Conservation (phyloP, 2,329 filamentous ascomycete genomes). For the Trichoderma sp. region DNA sequence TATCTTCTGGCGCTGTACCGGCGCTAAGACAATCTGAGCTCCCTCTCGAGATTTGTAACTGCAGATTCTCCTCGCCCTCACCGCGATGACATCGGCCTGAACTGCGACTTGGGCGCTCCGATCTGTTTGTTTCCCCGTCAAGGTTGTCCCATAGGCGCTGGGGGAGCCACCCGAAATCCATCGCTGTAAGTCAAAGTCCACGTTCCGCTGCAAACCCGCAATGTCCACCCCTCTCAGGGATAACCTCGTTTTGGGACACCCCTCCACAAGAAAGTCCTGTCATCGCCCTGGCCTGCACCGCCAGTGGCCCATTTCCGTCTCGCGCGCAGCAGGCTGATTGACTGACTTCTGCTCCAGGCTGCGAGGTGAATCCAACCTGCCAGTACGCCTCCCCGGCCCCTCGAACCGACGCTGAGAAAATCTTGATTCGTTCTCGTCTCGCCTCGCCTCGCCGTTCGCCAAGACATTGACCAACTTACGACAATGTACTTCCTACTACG, state of each 20-base stretch:
- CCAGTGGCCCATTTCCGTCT: background rate
- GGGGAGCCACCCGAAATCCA: slow-evolving; percentile 14
- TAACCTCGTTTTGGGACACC: slow-evolving; percentile 18
- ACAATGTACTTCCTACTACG: slow-evolving; percentile 42
- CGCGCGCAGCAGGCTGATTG: slow-evolving; percentile 14
- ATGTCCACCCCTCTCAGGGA: slow-evolving; percentile 21
- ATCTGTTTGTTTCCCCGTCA: slow-evolving; percentile 3
- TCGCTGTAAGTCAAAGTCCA: slow-evolving; percentile 24
- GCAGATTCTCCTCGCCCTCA: slow-evolving; percentile 18
- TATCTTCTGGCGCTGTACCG: slow-evolving; percentile 23
- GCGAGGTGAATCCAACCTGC: slow-evolving; percentile 8
- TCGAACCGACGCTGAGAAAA: slow-evolving; percentile 8
- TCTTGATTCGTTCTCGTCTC: background rate
- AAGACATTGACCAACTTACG: slow-evolving; percentile 10
- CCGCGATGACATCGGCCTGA: slow-evolving; percentile 25
- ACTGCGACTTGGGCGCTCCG: slow-evolving; percentile 17
- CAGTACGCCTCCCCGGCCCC: slow-evolving; percentile 1
- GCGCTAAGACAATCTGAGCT: slow-evolving; percentile 28
- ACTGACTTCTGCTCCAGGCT: background rate
- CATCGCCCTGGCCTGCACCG: slow-evolving; percentile 6
- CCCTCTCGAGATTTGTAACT: slow-evolving; percentile 20
- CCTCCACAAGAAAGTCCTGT: slow-evolving; percentile 19
- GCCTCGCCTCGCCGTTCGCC: slow-evolving; percentile 6
- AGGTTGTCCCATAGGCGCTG: slow-evolving; percentile 7
- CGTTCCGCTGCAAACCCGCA: slow-evolving; percentile 17